These are phyloP conservation scores for Aspergillus clavatus DNA, from an alignment of 2,329 filamentous ascomycete genomes.

Conservation along the genomic window DNA sequence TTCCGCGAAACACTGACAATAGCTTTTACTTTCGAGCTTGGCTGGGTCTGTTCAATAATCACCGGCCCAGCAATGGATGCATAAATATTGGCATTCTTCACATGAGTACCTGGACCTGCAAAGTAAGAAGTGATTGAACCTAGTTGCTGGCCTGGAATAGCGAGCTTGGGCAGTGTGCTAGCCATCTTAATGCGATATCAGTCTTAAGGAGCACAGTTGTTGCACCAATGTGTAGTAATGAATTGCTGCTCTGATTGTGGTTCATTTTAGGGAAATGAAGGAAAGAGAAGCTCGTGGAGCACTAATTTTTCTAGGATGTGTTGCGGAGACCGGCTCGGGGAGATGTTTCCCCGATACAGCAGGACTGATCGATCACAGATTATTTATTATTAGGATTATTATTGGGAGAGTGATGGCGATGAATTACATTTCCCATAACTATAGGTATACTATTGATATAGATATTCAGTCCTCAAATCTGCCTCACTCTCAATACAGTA, in stretches of 20 bases:
- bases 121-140: slow-evolving; percentile 62
- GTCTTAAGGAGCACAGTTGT: slow-evolving; percentile 1
- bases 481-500: slow-evolving; percentile 25
- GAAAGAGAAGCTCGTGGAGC: background rate
- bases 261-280: background rate
- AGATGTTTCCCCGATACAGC: slow-evolving; percentile 3
- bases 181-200: slow-evolving; percentile 20
- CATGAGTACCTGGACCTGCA: slow-evolving; percentile 78
- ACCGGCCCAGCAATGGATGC: slow-evolving; percentile 78
- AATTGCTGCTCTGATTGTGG: slow-evolving; percentile 6
- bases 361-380: too few species aligned
- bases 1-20: slow-evolving; percentile 36
- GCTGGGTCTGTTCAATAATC: slow-evolving; percentile 46
- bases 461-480: slow-evolving; percentile 23
- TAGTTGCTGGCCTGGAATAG: slow-evolving; percentile 77
- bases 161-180: slow-evolving; percentile 45
- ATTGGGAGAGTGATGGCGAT: too few species aligned
- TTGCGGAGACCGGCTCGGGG: slow-evolving; percentile 7
- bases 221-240: slow-evolving; percentile 1
- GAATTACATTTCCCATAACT: slow-evolving; percentile 7
- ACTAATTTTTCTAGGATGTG: background rate
- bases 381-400: too few species aligned
- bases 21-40: slow-evolving; percentile 31
- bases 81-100: slow-evolving; percentile 68
- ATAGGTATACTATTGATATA: slow-evolving; percentile 16